A percentile compares a stretch with the other conserved stretches of the same genome.
phyloP scores from a whole-genome alignment of 257 asterid genomes.

The Osmanthus fragrans region DNA sequence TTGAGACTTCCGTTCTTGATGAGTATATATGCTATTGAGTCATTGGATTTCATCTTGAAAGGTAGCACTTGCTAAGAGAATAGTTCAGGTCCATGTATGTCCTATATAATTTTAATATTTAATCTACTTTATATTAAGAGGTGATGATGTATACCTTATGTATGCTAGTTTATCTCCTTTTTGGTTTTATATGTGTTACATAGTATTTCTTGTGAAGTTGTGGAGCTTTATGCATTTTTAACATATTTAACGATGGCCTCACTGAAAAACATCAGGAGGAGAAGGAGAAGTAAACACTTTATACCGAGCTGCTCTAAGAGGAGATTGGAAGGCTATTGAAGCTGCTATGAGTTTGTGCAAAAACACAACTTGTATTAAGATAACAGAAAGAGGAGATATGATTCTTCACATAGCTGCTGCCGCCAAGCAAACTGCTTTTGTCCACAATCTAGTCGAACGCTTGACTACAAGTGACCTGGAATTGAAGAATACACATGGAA shows the following conservation, averaged over 20 bases:
- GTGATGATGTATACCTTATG: neutral
- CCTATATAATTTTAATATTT: no score
- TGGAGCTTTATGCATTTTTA: neutral
- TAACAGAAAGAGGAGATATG: conserved; percentile 7
- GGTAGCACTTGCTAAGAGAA: no score
- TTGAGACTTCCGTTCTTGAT: neutral
- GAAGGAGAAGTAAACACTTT: neutral
- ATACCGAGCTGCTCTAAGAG: conserved; percentile 20
- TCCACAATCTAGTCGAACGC: neutral
- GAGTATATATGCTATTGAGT: neutral
- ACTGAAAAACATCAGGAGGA: no score
- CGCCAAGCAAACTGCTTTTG: neutral
- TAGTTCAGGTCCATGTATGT: no score
- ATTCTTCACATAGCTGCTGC: conserved; percentile 29
- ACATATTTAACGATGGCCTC: no score
- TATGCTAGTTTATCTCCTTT: neutral
- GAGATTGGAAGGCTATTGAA: conserved; percentile 22
- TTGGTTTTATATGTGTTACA: neutral
- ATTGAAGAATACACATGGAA: neutral
- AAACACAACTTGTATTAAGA: neutral
- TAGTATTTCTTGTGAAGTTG: neutral
- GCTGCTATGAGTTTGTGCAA: neutral
- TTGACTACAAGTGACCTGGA: conserved; percentile 1
- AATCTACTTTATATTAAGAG: neutral
- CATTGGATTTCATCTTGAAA: no score